Base-by-base conservation (phyloP, 2,329 filamentous ascomycete genomes). In the Colletotrichum sp. region DNA sequence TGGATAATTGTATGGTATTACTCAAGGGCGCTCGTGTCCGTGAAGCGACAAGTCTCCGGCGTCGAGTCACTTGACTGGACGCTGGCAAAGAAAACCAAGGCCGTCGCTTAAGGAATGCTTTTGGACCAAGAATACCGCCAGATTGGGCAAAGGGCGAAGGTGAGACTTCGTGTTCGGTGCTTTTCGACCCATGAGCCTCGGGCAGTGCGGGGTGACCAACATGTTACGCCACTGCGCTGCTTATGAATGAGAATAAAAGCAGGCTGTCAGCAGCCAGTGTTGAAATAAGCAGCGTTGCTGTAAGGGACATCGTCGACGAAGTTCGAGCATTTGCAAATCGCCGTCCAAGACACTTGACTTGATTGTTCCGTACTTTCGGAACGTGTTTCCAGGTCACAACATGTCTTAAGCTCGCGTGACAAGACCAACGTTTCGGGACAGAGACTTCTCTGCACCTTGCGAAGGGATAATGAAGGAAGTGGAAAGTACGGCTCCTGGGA, bases 161-260 rank as follows among this genome's bases (percentile, higher is more conserved):
- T n/a, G 1, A n/a, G 38, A 43, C 38, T 28, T 73, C 72, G 64
- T 75, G 64, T 69, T 73, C 28, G 73, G 64, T 48, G 73, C 21
- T 26, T 38, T 65, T 65, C 48, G 43, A 48, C 70, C 24, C 26
- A 43, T 73, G 70, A 73, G 28, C 18, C 34, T 26, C 24, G 15
- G 28, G 43, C 63, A 21, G 48, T 38, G 38, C 69, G 57, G 71
- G 58, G 32, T 38, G 64, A 65, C 70, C 55, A 61, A 65, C 36
- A 63, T 26, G 58, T 38, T 61, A 28, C 67, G 28, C 61, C 52
- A 66, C 48, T 28, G 60, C 72, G 18, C 38, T 43, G 38, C 38
- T 38, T 60, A 60, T 71, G 63, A 28, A 24, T 21, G 28, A 55
- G 48, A 55, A 36, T 3, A 24, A n/a, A 67, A 30, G n/a, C 67